Conservation (phyloP, 768 basidiomycete genomes). For the Trichaptum fuscoviolaceum region DNA sequence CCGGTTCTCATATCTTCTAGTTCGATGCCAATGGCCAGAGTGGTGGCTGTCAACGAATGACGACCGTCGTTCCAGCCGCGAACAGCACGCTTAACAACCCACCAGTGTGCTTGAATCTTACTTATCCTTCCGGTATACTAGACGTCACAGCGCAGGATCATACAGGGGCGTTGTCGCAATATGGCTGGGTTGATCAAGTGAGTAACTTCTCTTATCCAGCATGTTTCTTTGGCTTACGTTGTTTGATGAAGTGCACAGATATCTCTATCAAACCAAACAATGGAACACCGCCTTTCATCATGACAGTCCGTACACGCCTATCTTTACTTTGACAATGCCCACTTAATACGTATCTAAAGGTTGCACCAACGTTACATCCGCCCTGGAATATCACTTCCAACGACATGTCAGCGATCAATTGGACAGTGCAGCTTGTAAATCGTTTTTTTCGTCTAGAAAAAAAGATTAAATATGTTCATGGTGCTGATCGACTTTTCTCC, state of each 20-base stretch:
- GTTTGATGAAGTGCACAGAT: constrained; percentile 45
- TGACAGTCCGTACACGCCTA: constrained; percentile 39
- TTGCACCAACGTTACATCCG: constrained; percentile 56
- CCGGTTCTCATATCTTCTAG: constrained; percentile 23
- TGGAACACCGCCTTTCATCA: constrained; percentile 54
- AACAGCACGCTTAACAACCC: constrained; percentile 25
- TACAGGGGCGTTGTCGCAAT: constrained; percentile 50
- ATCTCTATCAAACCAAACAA: constrained; percentile 47
- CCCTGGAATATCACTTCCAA: constrained; percentile 51
- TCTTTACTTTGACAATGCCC: neutral
- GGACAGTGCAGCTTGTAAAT: constrained; percentile 45
- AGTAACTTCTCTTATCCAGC: constrained; percentile 10
- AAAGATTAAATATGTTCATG: neutral
- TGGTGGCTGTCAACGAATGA: constrained; percentile 56
- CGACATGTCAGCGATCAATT: constrained; percentile 41
- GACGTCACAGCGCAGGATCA: constrained; percentile 39
- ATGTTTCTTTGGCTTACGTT: constrained; percentile 1
- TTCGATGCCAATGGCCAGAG: constrained; percentile 52
- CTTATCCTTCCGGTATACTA: constrained; percentile 36
- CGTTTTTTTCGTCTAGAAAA: neutral
- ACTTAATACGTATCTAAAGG: constrained; percentile 25
- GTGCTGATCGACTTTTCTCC: constrained; percentile 24
- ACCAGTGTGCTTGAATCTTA: constrained; percentile 47
- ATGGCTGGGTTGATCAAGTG: constrained; percentile 56
- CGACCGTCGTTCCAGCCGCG: constrained; percentile 46